These are phyloP conservation scores for Rhizomucor miehei DNA, from an alignment of 371 early-diverging fungal species.

Conservation along the genomic window DNA sequence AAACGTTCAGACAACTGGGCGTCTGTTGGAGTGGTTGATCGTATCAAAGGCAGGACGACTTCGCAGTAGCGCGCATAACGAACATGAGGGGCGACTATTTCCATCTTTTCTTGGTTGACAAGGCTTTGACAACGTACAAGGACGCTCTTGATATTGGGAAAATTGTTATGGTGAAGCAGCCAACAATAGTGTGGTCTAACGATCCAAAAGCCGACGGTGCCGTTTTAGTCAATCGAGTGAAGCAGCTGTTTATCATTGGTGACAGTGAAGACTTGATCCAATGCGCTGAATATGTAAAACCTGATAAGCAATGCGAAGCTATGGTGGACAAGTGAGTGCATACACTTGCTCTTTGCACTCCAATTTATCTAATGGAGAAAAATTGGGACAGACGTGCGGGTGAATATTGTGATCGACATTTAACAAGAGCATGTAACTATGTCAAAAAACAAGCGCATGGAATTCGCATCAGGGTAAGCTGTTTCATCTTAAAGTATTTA, in stretches of 20 bases:
- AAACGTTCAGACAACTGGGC: conserved; percentile 35
- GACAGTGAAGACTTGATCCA: conserved; percentile 31
- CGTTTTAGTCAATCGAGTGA: conserved; percentile 21
- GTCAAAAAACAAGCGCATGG: conserved; percentile 44
- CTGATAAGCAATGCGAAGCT: conserved; percentile 25
- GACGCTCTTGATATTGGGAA: conserved; percentile 21
- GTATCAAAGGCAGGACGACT: conserved; percentile 9
- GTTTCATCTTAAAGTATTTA: neutral
- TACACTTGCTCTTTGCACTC: too few relatives aligned
- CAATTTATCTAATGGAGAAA: too few relatives aligned
- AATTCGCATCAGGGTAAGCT: conserved; percentile 41
- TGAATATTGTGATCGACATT: conserved; percentile 38
- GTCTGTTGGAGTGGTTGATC: conserved; percentile 35
- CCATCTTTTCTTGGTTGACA: conserved; percentile 29
- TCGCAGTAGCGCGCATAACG: conserved; percentile 25
- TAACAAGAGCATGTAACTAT: conserved; percentile 21
- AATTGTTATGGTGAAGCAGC: conserved; percentile 26
- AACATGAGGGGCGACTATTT: conserved; percentile 27
- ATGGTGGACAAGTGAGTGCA: conserved; percentile 34
- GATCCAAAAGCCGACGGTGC: conserved; percentile 18
- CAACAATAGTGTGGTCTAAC: conserved; percentile 23
- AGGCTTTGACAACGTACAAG: conserved; percentile 18
- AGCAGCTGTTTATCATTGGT: conserved; percentile 37
- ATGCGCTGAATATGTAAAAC: conserved; percentile 20
- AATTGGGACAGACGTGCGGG: conserved; percentile 26